phyloP scores from a whole-genome alignment of 2,329 filamentous ascomycete genomes.

The Pezicula carpinea region DNA sequence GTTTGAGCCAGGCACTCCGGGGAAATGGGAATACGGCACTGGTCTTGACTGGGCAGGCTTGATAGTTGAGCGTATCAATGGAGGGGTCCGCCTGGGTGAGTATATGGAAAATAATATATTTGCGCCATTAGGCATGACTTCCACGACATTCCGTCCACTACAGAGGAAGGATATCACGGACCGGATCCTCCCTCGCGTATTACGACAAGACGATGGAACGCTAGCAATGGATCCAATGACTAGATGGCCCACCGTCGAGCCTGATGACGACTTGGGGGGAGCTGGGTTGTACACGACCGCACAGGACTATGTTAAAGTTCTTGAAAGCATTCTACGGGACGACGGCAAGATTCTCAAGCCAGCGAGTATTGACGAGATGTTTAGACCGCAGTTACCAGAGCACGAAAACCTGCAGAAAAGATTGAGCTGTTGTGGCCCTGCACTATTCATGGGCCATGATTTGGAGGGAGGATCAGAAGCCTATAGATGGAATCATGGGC shows the following conservation, averaged over 20 bases:
- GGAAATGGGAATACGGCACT: constrained; percentile 3
- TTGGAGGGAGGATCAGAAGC: background rate
- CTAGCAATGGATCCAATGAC: constrained; percentile 30
- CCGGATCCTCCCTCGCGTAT: background rate
- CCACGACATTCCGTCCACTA: constrained; percentile 50
- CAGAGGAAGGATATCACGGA: constrained; percentile 22
- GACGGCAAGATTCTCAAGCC: constrained; percentile 41
- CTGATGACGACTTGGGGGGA: constrained; percentile 24
- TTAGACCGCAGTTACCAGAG: constrained; percentile 34
- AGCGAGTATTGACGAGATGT: constrained; percentile 37
- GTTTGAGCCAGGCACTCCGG: background rate
- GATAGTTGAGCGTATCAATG: constrained; percentile 34
- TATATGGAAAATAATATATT: constrained; percentile 44
- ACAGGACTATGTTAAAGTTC: constrained; percentile 35
- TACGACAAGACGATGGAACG: constrained; percentile 21
- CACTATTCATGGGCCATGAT: background rate
- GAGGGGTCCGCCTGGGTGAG: constrained; percentile 33
- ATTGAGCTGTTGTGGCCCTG: constrained; percentile 31
- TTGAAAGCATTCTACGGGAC: constrained; percentile 41
- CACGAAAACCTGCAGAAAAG: constrained; percentile 28
- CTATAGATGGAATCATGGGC: constrained; percentile 14
- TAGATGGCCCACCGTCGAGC: constrained; percentile 3
- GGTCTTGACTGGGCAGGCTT: constrained; percentile 3
- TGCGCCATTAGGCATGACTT: constrained; percentile 40
- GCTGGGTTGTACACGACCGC: constrained; percentile 31